Percentiles rank a stretch among this genome's conserved stretches.
phyloP scores from a whole-genome alignment of 2,329 filamentous ascomycete genomes.

The Rutstroemia sp. region DNA sequence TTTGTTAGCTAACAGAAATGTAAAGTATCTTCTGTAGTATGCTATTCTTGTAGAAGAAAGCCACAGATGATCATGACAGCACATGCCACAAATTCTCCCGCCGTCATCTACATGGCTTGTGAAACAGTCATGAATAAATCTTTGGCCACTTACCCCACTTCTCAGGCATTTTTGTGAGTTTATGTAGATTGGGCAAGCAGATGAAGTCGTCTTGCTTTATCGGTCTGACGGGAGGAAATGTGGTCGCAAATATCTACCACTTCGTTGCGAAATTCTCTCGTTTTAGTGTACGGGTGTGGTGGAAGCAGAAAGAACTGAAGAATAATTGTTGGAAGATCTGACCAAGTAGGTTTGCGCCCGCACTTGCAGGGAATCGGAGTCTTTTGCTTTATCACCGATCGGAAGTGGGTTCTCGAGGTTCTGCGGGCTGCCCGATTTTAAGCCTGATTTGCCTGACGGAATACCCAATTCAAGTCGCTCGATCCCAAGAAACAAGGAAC shows the following conservation, averaged over 20 bases:
- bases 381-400: neutral
- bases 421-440: neutral
- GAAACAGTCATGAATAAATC: conserved; percentile 12
- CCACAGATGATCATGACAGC: no score
- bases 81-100: no score
- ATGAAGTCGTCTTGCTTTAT: neutral
- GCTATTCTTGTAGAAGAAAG: no score
- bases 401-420: neutral
- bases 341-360: conserved; percentile 5
- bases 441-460: neutral
- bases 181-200: neutral
- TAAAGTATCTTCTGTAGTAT: conserved; percentile 10
- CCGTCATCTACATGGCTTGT: neutral
- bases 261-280: no score
- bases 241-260: no score
- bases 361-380: neutral
- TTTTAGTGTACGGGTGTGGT: no score
- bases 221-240: neutral
- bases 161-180: conserved; percentile 26
- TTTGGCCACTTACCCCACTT: conserved; percentile 29
- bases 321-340: neutral
- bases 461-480: neutral
- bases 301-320: no score
- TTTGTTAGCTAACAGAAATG: conserved; percentile 22
- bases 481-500: neutral